Conservation (phyloP, 208 protist species). For the Crithidia sp. region DNA sequence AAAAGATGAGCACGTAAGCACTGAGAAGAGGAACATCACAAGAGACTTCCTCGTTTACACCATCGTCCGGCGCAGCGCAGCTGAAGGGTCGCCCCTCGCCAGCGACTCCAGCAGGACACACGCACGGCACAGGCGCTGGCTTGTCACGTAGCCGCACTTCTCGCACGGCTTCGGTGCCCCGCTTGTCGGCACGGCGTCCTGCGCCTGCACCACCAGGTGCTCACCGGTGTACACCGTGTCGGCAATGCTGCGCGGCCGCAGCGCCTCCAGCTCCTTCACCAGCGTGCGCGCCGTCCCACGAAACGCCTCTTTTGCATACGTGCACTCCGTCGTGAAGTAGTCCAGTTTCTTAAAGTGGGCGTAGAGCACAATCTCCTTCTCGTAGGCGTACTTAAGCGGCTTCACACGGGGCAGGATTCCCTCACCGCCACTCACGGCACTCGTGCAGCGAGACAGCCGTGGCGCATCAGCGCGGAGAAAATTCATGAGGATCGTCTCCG, state of each 20-base stretch:
- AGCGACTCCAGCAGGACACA: constrained; percentile 94
- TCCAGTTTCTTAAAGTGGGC: constrained; percentile 97
- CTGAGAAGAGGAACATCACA: no score
- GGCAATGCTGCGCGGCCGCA: constrained; percentile 90
- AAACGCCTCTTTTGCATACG: constrained; percentile 97
- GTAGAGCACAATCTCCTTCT: constrained; percentile 99
- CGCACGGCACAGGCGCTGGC: constrained; percentile 92
- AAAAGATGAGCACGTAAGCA: no score
- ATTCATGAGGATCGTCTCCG: constrained; percentile 99
- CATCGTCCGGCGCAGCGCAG: constrained; percentile 39
- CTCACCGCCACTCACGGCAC: constrained; percentile 34
- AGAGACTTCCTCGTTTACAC: background rate
- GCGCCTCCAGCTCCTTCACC: constrained; percentile 94
- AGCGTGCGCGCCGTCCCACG: constrained; percentile 93
- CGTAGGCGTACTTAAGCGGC: constrained; percentile 97
- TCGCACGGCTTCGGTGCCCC: constrained; percentile 69
- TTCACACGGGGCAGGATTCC: constrained; percentile 92
- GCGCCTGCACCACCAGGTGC: constrained; percentile 67
- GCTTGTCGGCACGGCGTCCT: constrained; percentile 35
- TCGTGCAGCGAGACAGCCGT: constrained; percentile 92
- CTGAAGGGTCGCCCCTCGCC: constrained; percentile 62
- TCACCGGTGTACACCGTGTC: constrained; percentile 94
- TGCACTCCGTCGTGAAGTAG: constrained; percentile 98
- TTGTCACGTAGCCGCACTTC: constrained; percentile 93
- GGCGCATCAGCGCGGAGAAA: constrained; percentile 94